Percentiles rank a stretch among this genome's conserved stretches.
These are phyloP conservation scores for Citrullus colocynthis DNA, from an alignment of 306 rosid genomes.

Conservation along the genomic window DNA sequence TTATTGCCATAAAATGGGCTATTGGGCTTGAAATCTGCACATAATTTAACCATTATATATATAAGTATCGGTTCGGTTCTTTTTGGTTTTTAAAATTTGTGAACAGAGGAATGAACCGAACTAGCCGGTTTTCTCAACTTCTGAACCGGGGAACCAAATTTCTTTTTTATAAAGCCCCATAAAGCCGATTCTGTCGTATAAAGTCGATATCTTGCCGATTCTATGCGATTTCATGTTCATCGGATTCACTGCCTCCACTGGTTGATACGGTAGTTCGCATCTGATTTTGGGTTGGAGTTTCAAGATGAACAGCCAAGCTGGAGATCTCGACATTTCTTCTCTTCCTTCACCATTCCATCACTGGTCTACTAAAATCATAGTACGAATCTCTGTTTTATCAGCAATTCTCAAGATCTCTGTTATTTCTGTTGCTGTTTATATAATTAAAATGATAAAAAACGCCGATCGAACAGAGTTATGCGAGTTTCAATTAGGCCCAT, in stretches of 20 bases:
- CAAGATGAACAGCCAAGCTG: constrained; percentile 8
- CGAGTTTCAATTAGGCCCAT: constrained; percentile 6
- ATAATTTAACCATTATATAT: too few species aligned
- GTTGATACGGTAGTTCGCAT: background rate
- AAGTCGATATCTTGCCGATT: constrained; percentile 4
- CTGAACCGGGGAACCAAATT: too few species aligned
- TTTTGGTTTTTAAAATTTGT: too few species aligned
- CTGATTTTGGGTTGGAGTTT: constrained; percentile 10
- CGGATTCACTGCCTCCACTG: constrained; percentile 1
- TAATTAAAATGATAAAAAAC: too few species aligned
- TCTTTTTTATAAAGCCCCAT: background rate
- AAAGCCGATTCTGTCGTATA: background rate
- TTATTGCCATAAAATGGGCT: too few species aligned
- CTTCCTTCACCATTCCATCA: background rate
- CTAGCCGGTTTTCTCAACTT: too few species aligned
- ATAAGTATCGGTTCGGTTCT: too few species aligned
- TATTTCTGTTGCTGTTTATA: too few species aligned
- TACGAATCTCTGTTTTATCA: background rate
- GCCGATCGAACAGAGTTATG: background rate
- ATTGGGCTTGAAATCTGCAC: too few species aligned
- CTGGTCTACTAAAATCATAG: too few species aligned
- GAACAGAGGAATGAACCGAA: too few species aligned
- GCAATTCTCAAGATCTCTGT: too few species aligned
- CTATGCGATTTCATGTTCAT: background rate
- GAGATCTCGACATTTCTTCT: background rate